These are phyloP conservation scores for Melastoma malabathricum DNA, from an alignment of 345 rosid genomes.

Conservation along the genomic window DNA sequence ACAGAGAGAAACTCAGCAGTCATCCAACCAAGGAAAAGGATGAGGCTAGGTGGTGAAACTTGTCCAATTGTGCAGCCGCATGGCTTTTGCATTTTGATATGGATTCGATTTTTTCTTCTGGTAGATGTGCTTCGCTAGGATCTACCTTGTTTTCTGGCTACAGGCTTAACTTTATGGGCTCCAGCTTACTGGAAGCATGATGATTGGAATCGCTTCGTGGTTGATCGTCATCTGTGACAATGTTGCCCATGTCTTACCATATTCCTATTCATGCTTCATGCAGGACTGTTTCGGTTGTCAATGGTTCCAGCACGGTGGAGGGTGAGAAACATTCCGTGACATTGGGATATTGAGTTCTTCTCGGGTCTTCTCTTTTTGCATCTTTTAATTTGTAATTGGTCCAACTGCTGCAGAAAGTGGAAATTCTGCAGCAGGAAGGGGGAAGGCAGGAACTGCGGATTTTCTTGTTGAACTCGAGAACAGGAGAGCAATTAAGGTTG, in stretches of 20 bases:
- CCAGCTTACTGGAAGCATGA: too few relatives aligned
- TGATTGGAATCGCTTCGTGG: too few relatives aligned
- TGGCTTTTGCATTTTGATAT: too few relatives aligned
- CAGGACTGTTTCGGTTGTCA: background rate
- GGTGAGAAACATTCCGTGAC: slow-evolving; percentile 2
- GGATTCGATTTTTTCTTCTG: too few relatives aligned
- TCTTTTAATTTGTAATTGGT: background rate
- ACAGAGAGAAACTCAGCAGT: slow-evolving; percentile 38
- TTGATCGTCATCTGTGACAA: too few relatives aligned
- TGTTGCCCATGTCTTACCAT: background rate
- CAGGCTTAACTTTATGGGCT: too few relatives aligned
- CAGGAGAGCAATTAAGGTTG: slow-evolving; percentile 52
- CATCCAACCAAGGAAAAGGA: slow-evolving; percentile 15
- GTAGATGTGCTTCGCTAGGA: too few relatives aligned
- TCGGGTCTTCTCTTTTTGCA: background rate
- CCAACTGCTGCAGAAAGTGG: slow-evolving; percentile 25
- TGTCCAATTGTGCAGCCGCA: background rate
- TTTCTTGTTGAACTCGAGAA: slow-evolving; percentile 64
- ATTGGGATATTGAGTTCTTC: background rate
- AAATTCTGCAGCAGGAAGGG: slow-evolving; percentile 18
- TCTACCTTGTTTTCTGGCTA: too few relatives aligned
- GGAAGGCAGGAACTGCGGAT: slow-evolving; percentile 45
- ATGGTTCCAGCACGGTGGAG: background rate
- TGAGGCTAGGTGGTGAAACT: slow-evolving; percentile 18
- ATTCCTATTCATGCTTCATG: background rate